phyloP scores from a whole-genome alignment of 2,329 filamentous ascomycete species.

The Pseudonectria buxi region DNA sequence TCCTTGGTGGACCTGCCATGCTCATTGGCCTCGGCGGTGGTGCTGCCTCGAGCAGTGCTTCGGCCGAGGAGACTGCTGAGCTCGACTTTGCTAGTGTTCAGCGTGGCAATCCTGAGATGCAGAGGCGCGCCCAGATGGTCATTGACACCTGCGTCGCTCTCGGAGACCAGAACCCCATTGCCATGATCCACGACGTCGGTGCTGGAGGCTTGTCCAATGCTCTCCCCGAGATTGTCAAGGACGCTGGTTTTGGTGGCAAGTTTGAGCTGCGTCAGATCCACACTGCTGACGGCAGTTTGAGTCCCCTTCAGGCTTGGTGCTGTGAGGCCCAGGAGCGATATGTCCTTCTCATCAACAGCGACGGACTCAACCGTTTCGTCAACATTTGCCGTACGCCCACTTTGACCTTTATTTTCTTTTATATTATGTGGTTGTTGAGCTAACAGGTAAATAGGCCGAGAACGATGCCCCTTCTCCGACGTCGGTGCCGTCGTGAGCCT shows the following conservation, averaged over 20 bases:
- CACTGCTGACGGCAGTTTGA: slow-evolving; percentile 85
- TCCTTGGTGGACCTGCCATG: slow-evolving; percentile 95
- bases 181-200: slow-evolving; percentile 96
- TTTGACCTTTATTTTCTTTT: slow-evolving; percentile 2
- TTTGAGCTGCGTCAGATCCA: slow-evolving; percentile 95
- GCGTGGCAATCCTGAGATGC: slow-evolving; percentile 92
- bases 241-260: slow-evolving; percentile 81
- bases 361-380: slow-evolving; percentile 69
- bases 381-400: slow-evolving; percentile 51
- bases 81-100: slow-evolving; percentile 97
- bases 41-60: slow-evolving; percentile 85
- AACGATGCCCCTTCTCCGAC: slow-evolving; percentile 87
- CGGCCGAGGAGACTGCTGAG: slow-evolving; percentile 81
- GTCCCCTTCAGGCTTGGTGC: slow-evolving; percentile 95
- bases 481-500: slow-evolving; percentile 69
- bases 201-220: slow-evolving; percentile 74
- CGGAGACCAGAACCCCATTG: slow-evolving; percentile 79
- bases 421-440: slow-evolving; percentile 9
- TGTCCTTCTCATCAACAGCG: slow-evolving; percentile 78
- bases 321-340: slow-evolving; percentile 96
- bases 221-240: slow-evolving; percentile 82
- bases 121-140: slow-evolving; percentile 92
- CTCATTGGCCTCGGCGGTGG: slow-evolving; percentile 93
- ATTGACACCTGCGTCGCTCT: slow-evolving; percentile 90
- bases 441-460: slow-evolving; percentile 49